phyloP scores from a whole-genome alignment of 306 rosid species.

The Quercus gilva region DNA sequence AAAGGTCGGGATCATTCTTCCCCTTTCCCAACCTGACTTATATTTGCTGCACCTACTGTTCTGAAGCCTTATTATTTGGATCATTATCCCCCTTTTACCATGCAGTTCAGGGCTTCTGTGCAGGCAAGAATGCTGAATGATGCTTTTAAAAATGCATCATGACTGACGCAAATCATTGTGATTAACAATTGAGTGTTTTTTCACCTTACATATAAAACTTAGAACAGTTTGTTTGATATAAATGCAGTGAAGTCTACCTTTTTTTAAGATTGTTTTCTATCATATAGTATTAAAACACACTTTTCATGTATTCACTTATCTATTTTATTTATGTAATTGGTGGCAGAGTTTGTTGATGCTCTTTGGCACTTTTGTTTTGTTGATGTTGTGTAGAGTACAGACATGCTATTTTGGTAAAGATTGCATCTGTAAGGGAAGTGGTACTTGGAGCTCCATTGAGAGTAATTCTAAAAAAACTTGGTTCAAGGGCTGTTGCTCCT shows the following conservation, averaged over 20 bases:
- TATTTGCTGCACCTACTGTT: background rate
- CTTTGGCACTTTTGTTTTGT: slow-evolving; percentile 20
- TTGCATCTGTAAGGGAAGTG: slow-evolving; percentile 89
- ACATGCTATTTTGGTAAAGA: slow-evolving; percentile 68
- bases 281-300: background rate
- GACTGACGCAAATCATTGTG: background rate
- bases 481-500: slow-evolving; percentile 50
- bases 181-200: background rate
- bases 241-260: background rate
- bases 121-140: background rate
- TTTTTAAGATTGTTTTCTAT: background rate
- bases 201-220: background rate
- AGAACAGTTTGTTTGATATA: background rate
- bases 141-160: background rate
- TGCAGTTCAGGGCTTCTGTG: background rate
- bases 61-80: background rate
- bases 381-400: slow-evolving; percentile 62
- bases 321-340: background rate
- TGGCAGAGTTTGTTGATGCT: slow-evolving; percentile 15
- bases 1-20: background rate
- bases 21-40: background rate
- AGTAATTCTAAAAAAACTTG: slow-evolving; percentile 68
- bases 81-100: background rate
- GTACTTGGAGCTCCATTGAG: slow-evolving; percentile 96
- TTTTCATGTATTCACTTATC: background rate